Base-by-base conservation (phyloP, 352 stramenopile species). In the Lagenidium giganteum region DNA sequence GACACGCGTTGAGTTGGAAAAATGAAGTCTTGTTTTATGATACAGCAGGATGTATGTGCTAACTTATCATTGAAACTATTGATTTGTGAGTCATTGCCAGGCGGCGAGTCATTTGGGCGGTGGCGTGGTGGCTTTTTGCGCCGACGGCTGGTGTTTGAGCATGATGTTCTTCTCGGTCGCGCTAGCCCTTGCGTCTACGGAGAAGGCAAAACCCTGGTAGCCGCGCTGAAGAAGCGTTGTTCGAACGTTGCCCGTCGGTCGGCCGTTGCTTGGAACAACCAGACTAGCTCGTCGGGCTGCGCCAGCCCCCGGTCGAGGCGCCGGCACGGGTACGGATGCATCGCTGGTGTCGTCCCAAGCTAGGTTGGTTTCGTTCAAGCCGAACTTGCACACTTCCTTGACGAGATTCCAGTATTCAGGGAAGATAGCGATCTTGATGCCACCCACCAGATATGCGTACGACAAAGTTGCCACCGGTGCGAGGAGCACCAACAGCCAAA, bases 361-460 rank as follows among this genome's bases (percentile, higher is more conserved):
- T 18, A 92, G 44, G 3, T 83, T 53, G 17, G 61, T 51, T 21
- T 76, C 54, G 23, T 79, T 64, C 25, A 87, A 55, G 4, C 75
- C 52, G 35, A 87, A 87, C 34, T 87, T 87, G 36, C 69, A 59
- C 18, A 79, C 64, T 58, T 91, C 79, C 35, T 87, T 87, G 9
- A 74, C 71, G 14, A 91, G 64, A 14, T 91, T 73, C 70, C 72
- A 87, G 45, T 89, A 91, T 47, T 91, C 79, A 0, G 76, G 79
- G 11, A 69, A 84, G 38, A 87, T 67, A 4, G 61, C 66, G 8
- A 75, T 68, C 47, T 75, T 85, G 22, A 79, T 22, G 12, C 61
- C 67, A 41, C 73, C 81, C 17, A 68, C 33, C 29, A 87, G 20
- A 53, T 83, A 75, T 14, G 66, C 58, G 22, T 68, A 70, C 43